A percentile compares a stretch with the other conserved stretches of the same genome.
Conservation (phyloP, 1,284 basidiomycete species). For the Trametes hirsuta region DNA sequence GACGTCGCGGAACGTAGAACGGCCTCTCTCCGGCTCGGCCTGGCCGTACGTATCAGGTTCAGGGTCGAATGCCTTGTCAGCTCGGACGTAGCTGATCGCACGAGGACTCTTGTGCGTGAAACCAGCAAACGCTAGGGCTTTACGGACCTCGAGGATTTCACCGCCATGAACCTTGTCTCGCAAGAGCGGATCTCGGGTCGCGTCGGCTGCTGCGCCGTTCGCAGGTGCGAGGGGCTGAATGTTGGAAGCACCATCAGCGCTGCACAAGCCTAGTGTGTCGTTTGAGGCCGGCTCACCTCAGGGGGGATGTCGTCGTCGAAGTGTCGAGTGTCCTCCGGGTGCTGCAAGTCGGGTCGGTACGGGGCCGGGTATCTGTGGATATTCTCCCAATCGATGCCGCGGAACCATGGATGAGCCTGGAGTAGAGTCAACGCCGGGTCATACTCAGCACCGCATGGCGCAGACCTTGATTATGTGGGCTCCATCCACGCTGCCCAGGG, state of each 20-base stretch:
- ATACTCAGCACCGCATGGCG: constrained; percentile 7
- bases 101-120: constrained; percentile 89
- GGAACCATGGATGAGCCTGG: constrained; percentile 87
- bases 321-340: constrained; percentile 85
- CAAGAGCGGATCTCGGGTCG: constrained; percentile 87
- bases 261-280: neutral
- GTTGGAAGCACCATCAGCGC: constrained; percentile 14
- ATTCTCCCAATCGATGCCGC: constrained; percentile 82
- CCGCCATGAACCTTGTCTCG: constrained; percentile 83
- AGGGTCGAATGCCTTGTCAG: constrained; percentile 70
- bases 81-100: constrained; percentile 71
- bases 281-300: constrained; percentile 61
- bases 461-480: constrained; percentile 85
- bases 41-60: constrained; percentile 52
- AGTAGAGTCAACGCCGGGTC: constrained; percentile 28
- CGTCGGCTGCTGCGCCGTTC: constrained; percentile 81
- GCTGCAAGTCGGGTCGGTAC: constrained; percentile 81
- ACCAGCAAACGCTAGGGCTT: constrained; percentile 87
- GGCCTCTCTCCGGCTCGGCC: constrained; percentile 58
- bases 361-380: constrained; percentile 83
- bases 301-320: constrained; percentile 93
- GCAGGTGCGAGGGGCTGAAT: constrained; percentile 84
- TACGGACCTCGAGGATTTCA: constrained; percentile 87
- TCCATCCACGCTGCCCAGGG: constrained; percentile 70
- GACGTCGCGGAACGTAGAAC: constrained; percentile 58